phyloP scores from a whole-genome alignment of 257 asterid genomes.

The Solanum chaucha region DNA sequence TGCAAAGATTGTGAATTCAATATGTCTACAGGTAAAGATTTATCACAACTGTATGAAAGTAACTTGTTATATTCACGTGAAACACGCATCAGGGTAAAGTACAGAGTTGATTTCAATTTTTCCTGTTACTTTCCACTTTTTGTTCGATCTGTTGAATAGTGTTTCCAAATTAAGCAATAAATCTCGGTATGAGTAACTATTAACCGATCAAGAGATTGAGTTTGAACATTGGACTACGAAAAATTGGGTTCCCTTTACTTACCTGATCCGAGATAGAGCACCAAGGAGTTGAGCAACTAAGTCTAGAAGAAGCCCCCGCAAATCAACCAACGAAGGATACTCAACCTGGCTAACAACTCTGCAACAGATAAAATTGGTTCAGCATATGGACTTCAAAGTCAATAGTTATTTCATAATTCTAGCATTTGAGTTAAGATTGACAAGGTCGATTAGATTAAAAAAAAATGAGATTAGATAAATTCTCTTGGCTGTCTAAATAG shows the following conservation, averaged over 20 bases:
- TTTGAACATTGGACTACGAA: background rate
- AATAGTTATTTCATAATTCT: background rate
- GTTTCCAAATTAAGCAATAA: background rate
- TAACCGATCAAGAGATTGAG: background rate
- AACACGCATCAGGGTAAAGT: background rate
- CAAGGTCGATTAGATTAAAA: background rate
- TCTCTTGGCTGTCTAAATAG: background rate
- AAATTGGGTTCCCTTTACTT: constrained; percentile 4
- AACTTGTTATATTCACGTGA: background rate
- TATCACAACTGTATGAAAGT: background rate
- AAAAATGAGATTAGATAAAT: background rate
- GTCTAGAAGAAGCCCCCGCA: constrained; percentile 97
- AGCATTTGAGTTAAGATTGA: background rate
- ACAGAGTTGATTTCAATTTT: background rate
- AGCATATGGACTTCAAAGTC: background rate
- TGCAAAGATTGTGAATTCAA: background rate
- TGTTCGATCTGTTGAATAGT: background rate
- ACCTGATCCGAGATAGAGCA: constrained; percentile 96
- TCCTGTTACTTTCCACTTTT: background rate
- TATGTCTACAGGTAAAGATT: background rate
- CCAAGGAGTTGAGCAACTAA: constrained; percentile 99
- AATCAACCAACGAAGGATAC: constrained; percentile 96
- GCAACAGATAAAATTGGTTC: constrained; percentile 17
- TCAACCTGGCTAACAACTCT: constrained; percentile 99
- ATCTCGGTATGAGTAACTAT: background rate